Evolutionary conservation across 495 filamentous ascomycete species (phyloP).

Genomic region (Lentithecium fluviatile): DNA sequence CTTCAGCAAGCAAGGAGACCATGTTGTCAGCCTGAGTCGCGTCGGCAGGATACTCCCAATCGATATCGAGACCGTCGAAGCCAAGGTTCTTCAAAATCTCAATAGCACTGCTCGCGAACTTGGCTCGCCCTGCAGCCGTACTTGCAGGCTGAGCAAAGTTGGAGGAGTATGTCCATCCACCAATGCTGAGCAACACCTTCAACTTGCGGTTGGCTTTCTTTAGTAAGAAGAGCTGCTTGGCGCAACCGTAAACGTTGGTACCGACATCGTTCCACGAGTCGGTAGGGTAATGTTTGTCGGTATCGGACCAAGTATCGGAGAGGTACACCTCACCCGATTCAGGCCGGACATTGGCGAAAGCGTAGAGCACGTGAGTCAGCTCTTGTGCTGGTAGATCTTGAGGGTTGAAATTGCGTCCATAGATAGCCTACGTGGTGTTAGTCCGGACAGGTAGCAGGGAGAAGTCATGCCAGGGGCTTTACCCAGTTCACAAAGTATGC

Average conservation of each 20-base stretch:
- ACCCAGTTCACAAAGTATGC: slow-evolving; percentile 90
- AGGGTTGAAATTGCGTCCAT: slow-evolving; percentile 78
- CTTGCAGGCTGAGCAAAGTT: slow-evolving; percentile 81
- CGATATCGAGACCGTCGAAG: slow-evolving; percentile 37
- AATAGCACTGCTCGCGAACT: slow-evolving; percentile 67
- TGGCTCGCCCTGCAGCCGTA: slow-evolving; percentile 56
- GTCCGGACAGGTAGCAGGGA: background rate
- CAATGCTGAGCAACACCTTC: slow-evolving; percentile 89
- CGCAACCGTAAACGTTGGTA: slow-evolving; percentile 71
- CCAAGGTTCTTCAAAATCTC: slow-evolving; percentile 63
- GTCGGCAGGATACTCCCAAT: slow-evolving; percentile 35
- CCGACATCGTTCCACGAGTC: slow-evolving; percentile 69
- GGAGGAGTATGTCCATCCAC: slow-evolving; percentile 91
- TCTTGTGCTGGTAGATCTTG: slow-evolving; percentile 85
- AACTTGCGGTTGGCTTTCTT: slow-evolving; percentile 86
- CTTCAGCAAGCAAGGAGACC: slow-evolving; percentile 54
- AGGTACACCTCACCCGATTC: slow-evolving; percentile 80
- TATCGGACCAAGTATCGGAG: slow-evolving; percentile 80
- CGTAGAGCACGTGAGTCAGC: slow-evolving; percentile 88
- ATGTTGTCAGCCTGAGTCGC: slow-evolving; percentile 63
- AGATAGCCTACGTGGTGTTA: slow-evolving; percentile 58
- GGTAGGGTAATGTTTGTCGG: slow-evolving; percentile 80
- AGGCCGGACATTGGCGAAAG: slow-evolving; percentile 79
- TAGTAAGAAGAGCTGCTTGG: slow-evolving; percentile 90
- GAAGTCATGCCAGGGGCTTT: slow-evolving; percentile 25